A percentile compares a stretch with the other conserved stretches of the same genome.
phyloP scores from a whole-genome alignment of 805 yeast genomes.

The Candida koratica region DNA sequence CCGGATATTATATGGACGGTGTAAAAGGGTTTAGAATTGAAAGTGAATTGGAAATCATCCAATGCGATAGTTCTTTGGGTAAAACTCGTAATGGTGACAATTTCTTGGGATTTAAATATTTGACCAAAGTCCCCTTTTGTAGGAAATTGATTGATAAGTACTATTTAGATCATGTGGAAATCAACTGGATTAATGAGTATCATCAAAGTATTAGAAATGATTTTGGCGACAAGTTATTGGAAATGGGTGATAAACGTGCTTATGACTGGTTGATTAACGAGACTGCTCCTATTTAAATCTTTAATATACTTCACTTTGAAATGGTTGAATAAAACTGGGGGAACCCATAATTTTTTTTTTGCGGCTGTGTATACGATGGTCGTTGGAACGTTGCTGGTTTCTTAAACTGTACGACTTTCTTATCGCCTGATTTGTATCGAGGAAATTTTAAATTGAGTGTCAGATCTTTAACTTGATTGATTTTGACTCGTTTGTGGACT shows the following conservation, averaged over 20 bases:
- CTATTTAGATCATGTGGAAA: slow-evolving; percentile 28
- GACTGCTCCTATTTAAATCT: slow-evolving; percentile 37
- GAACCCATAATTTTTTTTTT: slow-evolving; percentile 21
- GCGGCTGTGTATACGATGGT: slow-evolving; percentile 19
- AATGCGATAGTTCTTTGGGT: slow-evolving; percentile 36
- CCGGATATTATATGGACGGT: slow-evolving; percentile 91
- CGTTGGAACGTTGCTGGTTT: slow-evolving; percentile 35
- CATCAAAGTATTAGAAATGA: slow-evolving; percentile 31
- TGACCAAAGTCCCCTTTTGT: slow-evolving; percentile 50
- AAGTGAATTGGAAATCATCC: slow-evolving; percentile 65
- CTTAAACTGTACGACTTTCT: slow-evolving; percentile 18
- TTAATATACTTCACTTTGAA: slow-evolving; percentile 15
- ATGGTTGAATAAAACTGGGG: slow-evolving; percentile 25
- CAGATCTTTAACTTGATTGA: slow-evolving; percentile 6
- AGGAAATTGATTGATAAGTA: slow-evolving; percentile 35
- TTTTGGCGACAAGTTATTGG: slow-evolving; percentile 42
- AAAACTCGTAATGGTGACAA: slow-evolving; percentile 28
- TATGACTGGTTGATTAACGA: slow-evolving; percentile 70
- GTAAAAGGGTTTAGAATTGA: slow-evolving; percentile 88
- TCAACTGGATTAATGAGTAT: slow-evolving; percentile 38
- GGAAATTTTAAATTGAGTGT: slow-evolving; percentile 16
- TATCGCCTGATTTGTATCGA: slow-evolving; percentile 12
- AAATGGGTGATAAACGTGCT: slow-evolving; percentile 54
- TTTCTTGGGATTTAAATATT: slow-evolving; percentile 36
- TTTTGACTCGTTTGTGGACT: slow-evolving; percentile 9